Base-by-base conservation (phyloP, 257 asterid genomes). In the Jaltomata sinuosa region DNA sequence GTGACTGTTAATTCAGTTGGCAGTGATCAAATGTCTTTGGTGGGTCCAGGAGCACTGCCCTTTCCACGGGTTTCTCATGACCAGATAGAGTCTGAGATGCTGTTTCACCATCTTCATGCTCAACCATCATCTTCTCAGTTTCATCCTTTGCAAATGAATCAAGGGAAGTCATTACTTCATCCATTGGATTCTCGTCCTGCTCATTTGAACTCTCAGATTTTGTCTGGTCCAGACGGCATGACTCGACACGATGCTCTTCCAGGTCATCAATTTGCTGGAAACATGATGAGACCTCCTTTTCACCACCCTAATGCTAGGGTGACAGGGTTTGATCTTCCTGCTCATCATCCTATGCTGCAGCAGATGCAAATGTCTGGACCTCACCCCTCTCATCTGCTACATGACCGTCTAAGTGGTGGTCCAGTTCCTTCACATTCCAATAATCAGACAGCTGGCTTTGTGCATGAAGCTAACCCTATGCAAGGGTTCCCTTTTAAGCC, bases 321-420 rank as follows among this genome's bases (percentile, higher is more conserved):
- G 79, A 83, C 92, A 32, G 94, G 94, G 69, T 91, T 91, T 71
- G 96, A 94, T 68, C 85, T 87, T 87, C 88, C 94, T 79, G 81
- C 92, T 10, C 97, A 86, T 79, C 92, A 90, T 84, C 84, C 93
- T 71, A 76, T 88, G 86, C 81, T 91, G 86, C 94, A 91, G 87
- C 97, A 90, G 86, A 89, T 92, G 95, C 97, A 90, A 85, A 90
- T 93, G 88, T 79, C 93, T 22, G 92, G 94, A 31, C 87, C 88
- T 90, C 89, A 83, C 82, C 85, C 90, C 72, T 91, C 91, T 45
- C 92, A 87, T 71, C 62, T 87, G 18, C 85, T 82, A 67, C 91
- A 89, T 8, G 93, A 92, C 54, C 89, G 88, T 62, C 89, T 91
- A 32, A 88, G 94, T 87, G 91, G 88, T 53, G 84, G 87, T 79